A percentile compares a stretch with the other conserved stretches of the same genome.
phyloP scores from a whole-genome alignment of 192 early-diverging fungal genomes.

The Obelidium mucronatum region DNA sequence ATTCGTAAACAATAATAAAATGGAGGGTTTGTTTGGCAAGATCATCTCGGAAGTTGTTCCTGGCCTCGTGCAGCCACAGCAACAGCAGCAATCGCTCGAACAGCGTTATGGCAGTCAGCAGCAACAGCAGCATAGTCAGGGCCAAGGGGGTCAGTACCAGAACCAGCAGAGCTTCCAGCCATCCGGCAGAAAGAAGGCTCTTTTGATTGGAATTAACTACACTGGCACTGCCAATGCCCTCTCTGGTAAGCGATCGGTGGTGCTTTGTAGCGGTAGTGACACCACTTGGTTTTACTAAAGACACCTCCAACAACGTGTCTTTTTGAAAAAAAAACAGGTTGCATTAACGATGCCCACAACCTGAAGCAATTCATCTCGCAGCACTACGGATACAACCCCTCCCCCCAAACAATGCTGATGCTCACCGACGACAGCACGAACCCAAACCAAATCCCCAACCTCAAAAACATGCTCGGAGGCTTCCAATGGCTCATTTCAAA shows the following conservation, averaged over 20 bases:
- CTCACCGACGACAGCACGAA: too few species aligned
- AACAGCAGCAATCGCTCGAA: not conserved
- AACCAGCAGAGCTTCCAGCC: not conserved
- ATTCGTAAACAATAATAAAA: too few species aligned
- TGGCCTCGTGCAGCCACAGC: not conserved
- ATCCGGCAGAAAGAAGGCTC: not conserved
- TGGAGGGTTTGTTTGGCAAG: too few species aligned
- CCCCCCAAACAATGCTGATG: too few species aligned
- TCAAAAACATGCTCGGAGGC: constrained; percentile 54
- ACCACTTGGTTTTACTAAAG: constrained; percentile 28
- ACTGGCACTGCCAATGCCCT: constrained; percentile 25
- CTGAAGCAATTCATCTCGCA: constrained; percentile 15
- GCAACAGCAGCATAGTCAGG: not conserved
- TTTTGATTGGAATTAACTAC: constrained; percentile 52
- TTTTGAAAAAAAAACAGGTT: too few species aligned
- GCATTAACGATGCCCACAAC: constrained; percentile 47
- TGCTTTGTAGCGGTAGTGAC: constrained; percentile 39
- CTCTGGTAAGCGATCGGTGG: not conserved
- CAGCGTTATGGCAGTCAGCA: too few species aligned
- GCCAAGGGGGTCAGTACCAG: not conserved
- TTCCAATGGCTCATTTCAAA: constrained; percentile 57
- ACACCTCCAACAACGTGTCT: too few species aligned
- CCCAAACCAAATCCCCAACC: constrained; percentile 41
- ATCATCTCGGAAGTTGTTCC: too few species aligned
- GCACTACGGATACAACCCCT: constrained; percentile 38